Evolutionary conservation across 2,329 filamentous ascomycete species (phyloP).

Genomic region (Verticillium longisporum): DNA sequence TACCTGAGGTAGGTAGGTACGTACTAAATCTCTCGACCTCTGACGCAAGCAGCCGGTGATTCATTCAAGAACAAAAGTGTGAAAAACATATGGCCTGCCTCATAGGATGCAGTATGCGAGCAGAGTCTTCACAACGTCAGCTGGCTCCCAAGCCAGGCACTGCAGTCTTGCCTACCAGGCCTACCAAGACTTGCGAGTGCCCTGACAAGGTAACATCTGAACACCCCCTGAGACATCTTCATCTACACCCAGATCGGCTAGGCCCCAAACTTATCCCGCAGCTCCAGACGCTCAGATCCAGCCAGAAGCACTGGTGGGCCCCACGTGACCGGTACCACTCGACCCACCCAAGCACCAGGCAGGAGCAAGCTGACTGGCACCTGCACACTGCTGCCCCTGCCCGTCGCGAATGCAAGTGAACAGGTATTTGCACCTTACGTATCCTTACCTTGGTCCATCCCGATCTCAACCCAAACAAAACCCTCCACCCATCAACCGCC

Average conservation of each 20-base stretch:
- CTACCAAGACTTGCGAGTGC: no score
- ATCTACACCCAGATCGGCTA: background rate
- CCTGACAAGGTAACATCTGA: background rate
- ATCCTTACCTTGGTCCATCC: constrained; percentile 11
- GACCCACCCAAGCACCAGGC: background rate
- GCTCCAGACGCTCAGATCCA: background rate
- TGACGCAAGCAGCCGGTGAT: no score
- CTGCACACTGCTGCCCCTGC: background rate
- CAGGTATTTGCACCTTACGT: constrained; percentile 10
- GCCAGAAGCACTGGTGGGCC: background rate
- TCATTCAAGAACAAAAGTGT: no score
- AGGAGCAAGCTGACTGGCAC: background rate
- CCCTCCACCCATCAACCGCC: constrained; percentile 4
- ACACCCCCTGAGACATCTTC: background rate
- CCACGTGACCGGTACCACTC: background rate
- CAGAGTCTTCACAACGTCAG: no score
- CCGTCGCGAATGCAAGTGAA: constrained; percentile 2
- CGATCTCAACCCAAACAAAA: background rate
- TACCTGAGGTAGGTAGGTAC: no score
- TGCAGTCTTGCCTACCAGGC: no score
- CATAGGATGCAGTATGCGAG: no score
- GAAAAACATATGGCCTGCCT: no score
- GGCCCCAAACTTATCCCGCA: background rate
- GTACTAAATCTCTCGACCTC: no score
- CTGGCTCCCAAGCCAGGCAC: no score